Percentiles rank a stretch among this genome's conserved stretches.
phyloP scores from a whole-genome alignment of 202 grass and related monocot genomes.

The Schoenoplectus triqueter region DNA sequence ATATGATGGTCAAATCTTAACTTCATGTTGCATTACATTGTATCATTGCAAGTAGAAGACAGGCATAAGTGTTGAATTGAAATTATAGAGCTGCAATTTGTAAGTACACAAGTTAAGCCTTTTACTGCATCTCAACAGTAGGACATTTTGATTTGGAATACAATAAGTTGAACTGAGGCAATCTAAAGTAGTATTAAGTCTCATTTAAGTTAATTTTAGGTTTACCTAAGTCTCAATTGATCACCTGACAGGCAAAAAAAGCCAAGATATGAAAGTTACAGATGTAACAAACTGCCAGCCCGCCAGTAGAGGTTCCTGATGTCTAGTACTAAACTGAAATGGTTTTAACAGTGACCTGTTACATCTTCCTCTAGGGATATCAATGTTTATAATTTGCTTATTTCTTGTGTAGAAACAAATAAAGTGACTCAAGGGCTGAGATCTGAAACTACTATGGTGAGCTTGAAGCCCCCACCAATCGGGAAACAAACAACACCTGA shows the following conservation, averaged over 20 bases:
- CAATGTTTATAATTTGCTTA: constrained; percentile 38
- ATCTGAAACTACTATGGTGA: constrained; percentile 47
- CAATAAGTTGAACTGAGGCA: not conserved
- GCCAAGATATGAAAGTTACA: no score
- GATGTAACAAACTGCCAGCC: no score
- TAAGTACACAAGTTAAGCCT: no score
- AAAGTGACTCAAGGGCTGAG: constrained; percentile 63
- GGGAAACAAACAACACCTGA: constrained; percentile 68
- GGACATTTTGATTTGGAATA: not conserved
- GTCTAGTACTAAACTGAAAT: not conserved
- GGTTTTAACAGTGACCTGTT: not conserved
- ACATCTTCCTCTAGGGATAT: not conserved
- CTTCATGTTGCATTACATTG: constrained; percentile 40
- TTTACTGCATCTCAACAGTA: not conserved
- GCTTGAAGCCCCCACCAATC: constrained; percentile 54
- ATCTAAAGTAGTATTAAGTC: constrained; percentile 7
- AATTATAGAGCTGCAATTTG: no score
- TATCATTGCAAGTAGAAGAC: no score
- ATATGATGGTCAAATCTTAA: constrained; percentile 33
- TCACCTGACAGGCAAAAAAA: no score
- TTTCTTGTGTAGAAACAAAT: constrained; percentile 55
- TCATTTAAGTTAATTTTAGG: constrained; percentile 1
- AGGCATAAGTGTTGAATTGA: no score
- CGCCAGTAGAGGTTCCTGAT: no score
- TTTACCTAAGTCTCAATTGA: no score